Conservation (phyloP, 1,284 basidiomycete species). For the Ceratobasidium sp. region DNA sequence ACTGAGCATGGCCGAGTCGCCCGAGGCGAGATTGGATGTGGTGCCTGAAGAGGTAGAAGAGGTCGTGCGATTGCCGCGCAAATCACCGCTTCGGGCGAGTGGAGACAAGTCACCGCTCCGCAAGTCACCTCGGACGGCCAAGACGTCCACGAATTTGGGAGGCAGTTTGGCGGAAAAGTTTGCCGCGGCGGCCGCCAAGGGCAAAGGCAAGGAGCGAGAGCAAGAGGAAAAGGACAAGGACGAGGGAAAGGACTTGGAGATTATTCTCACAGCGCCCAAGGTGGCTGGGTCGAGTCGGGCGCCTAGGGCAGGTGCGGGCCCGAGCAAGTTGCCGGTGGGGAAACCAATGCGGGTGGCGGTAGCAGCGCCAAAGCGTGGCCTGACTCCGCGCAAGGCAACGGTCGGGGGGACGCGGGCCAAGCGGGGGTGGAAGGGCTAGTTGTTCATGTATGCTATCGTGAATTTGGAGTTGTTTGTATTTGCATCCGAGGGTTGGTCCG, state of each 20-base stretch:
- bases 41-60: not conserved
- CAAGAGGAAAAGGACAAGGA: conserved; percentile 24
- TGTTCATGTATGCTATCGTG: not conserved
- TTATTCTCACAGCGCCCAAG: conserved; percentile 5
- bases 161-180: conserved; percentile 24
- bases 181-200: conserved; percentile 16
- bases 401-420: conserved; percentile 18
- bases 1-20: conserved; percentile 38
- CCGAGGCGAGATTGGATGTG: conserved; percentile 6
- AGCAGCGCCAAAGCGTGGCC: not conserved
- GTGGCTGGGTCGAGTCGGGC: not conserved
- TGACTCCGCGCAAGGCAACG: conserved; percentile 15
- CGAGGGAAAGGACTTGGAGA: conserved; percentile 17
- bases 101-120: not conserved
- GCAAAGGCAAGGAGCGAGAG: conserved; percentile 15
- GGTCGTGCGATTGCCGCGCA: not conserved
- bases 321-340: not conserved
- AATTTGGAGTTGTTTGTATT: not conserved
- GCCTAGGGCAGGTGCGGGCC: not conserved
- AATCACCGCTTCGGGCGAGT: not conserved
- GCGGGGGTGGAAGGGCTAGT: conserved; percentile 3
- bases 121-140: too few species aligned
- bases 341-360: conserved; percentile 28
- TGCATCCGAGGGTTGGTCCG: conserved; percentile 23
- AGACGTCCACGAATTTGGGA: too few species aligned